Percentiles rank a stretch among this genome's conserved stretches.
phyloP scores from a whole-genome alignment of 164 flowering plant species.

The Vitis rupestris region DNA sequence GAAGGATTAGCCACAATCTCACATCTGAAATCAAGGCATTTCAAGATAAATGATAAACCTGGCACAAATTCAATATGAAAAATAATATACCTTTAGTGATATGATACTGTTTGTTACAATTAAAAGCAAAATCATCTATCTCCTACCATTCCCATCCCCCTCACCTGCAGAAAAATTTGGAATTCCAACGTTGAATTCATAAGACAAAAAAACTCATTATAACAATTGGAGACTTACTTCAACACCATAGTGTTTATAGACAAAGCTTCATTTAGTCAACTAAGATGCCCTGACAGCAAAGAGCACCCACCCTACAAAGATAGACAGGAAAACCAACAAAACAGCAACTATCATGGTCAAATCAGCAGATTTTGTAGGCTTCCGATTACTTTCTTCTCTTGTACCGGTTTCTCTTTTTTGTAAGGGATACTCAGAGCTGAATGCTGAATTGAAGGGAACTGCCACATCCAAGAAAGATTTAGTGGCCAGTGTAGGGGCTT shows the following conservation, averaged over 20 bases:
- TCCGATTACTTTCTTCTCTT: constrained; percentile 6
- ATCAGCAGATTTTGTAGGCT: constrained; percentile 21
- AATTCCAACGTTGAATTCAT: background rate
- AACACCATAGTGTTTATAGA: background rate
- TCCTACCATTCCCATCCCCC: too few relatives aligned
- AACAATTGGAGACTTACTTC: background rate
- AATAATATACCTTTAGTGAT: too few relatives aligned
- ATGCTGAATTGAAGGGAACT: constrained; percentile 14
- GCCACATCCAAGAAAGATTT: constrained; percentile 69
- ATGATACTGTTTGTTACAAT: too few relatives aligned
- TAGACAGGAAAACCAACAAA: constrained; percentile 41
- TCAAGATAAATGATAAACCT: too few relatives aligned
- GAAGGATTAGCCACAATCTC: too few relatives aligned
- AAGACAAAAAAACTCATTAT: background rate
- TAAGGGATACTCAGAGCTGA: constrained; percentile 11
- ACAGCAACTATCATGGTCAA: constrained; percentile 32
- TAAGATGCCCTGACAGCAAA: constrained; percentile 17
- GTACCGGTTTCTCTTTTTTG: constrained; percentile 16
- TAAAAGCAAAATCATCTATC: too few relatives aligned
- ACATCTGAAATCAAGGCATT: too few relatives aligned
- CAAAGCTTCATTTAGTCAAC: background rate
- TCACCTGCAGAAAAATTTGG: too few relatives aligned
- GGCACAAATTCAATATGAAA: too few relatives aligned
- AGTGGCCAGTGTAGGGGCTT: constrained; percentile 34
- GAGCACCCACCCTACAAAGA: constrained; percentile 46